phyloP scores from a whole-genome alignment of 2,329 filamentous ascomycete genomes.

The Cyphellophora attinorum region DNA sequence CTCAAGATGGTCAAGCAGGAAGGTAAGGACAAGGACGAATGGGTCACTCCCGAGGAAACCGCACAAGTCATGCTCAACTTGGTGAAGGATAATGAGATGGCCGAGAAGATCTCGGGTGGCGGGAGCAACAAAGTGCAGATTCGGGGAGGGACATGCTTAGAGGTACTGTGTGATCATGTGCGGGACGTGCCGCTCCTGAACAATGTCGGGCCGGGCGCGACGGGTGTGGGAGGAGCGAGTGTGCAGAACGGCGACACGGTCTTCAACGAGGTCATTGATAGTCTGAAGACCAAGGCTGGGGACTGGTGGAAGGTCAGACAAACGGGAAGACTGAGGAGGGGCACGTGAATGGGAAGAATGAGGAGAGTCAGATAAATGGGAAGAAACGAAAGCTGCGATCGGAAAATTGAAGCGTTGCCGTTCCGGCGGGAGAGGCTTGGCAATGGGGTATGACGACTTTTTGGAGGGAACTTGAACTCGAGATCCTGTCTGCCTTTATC shows the following conservation, averaged over 20 bases:
- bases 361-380: too few relatives aligned
- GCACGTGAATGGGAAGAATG: too few relatives aligned
- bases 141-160: slow-evolving; percentile 39
- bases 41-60: slow-evolving; percentile 53
- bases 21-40: slow-evolving; percentile 39
- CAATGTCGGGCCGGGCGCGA: slow-evolving; percentile 37
- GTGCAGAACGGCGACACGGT: slow-evolving; percentile 31
- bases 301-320: too few relatives aligned
- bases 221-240: slow-evolving; percentile 38
- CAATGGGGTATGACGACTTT: too few relatives aligned
- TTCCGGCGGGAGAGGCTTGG: too few relatives aligned
- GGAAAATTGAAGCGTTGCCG: too few relatives aligned
- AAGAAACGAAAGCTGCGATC: too few relatives aligned
- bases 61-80: slow-evolving; percentile 49
- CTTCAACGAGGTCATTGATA: slow-evolving; percentile 37
- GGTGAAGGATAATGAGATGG: slow-evolving; percentile 34
- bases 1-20: slow-evolving; percentile 38
- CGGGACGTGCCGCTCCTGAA: slow-evolving; percentile 41
- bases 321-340: too few relatives aligned
- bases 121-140: slow-evolving; percentile 21
- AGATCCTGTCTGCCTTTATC: too few relatives aligned
- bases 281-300: neutral
- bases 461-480: too few relatives aligned
- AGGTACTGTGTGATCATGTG: slow-evolving; percentile 44
- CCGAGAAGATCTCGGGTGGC: neutral